phyloP scores from a whole-genome alignment of 306 rosid genomes.

The Vigna mungo region DNA sequence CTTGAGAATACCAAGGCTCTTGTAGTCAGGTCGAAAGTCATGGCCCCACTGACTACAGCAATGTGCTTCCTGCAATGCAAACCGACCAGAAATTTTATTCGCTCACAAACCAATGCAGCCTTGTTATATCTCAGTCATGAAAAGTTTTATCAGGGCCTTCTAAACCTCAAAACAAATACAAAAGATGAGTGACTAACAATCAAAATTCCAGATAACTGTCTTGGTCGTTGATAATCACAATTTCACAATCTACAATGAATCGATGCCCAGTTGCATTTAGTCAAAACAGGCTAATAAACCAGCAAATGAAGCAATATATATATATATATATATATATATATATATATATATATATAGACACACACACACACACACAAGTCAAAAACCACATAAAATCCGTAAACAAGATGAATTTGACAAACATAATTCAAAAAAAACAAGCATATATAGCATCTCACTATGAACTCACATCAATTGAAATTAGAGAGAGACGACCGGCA shows the following conservation, averaged over 20 bases:
- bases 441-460: conserved; percentile 11
- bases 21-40: conserved; percentile 97
- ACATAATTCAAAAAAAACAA: conserved; percentile 34
- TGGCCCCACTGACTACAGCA: conserved; percentile 99
- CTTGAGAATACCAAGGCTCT: conserved; percentile 93
- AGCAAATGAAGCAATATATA: conserved; percentile 34
- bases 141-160: conserved; percentile 20
- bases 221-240: neutral
- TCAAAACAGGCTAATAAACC: conserved; percentile 9
- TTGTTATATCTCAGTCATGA: neutral
- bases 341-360: no score
- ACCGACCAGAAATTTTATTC: conserved; percentile 33
- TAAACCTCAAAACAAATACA: conserved; percentile 1
- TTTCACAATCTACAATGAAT: conserved; percentile 24
- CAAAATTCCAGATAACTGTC: neutral
- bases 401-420: conserved; percentile 26
- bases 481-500: conserved; percentile 82
- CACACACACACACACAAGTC: neutral
- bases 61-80: conserved; percentile 89
- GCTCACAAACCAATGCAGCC: conserved; percentile 12
- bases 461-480: conserved; percentile 86
- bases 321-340: no score
- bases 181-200: neutral
- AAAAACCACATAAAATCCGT: conserved; percentile 23
- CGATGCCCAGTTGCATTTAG: conserved; percentile 10